Conservation (phyloP, 192 early-diverging fungal genomes). For the Spinellus fusiger region DNA sequence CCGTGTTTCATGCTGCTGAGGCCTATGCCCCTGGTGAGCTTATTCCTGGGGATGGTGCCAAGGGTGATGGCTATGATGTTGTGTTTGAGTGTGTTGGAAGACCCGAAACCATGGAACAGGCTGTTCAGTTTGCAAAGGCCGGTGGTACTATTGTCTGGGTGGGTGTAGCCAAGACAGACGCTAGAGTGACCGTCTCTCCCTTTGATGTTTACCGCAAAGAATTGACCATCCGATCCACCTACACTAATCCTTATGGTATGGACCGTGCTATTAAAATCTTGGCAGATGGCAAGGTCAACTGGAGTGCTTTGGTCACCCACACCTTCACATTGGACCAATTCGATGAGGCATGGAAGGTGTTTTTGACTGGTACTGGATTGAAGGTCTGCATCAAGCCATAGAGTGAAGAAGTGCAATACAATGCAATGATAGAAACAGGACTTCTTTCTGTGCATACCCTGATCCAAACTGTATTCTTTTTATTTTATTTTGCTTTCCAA, state of each 20-base stretch:
- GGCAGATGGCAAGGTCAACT: conserved; percentile 29
- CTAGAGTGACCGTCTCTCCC: conserved; percentile 33
- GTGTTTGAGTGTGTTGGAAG: conserved; percentile 49
- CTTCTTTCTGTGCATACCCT: too few species aligned
- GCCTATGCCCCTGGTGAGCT: conserved; percentile 19
- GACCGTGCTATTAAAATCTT: conserved; percentile 44
- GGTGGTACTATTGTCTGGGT: conserved; percentile 47
- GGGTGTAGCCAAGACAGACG: conserved; percentile 43
- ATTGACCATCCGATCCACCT: conserved; percentile 45
- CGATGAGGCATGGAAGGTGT: conserved; percentile 42
- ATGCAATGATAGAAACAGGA: too few species aligned
- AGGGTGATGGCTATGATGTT: conserved; percentile 39
- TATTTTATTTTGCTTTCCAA: too few species aligned
- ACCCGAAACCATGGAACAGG: conserved; percentile 33
- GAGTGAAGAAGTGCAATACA: too few species aligned
- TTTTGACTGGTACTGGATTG: conserved; percentile 31
- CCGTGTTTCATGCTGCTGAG: conserved; percentile 26
- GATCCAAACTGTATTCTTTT: too few species aligned
- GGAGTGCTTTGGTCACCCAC: conserved; percentile 39
- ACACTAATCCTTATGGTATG: conserved; percentile 48
- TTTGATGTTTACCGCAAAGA: conserved; percentile 47
- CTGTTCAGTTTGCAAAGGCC: conserved; percentile 35
- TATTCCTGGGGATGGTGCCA: conserved; percentile 7
- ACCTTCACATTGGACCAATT: conserved; percentile 38
- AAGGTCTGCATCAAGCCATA: conserved; percentile 46